Conservation (phyloP, 2,329 filamentous ascomycete genomes). For the Xylaria hypoxylon region DNA sequence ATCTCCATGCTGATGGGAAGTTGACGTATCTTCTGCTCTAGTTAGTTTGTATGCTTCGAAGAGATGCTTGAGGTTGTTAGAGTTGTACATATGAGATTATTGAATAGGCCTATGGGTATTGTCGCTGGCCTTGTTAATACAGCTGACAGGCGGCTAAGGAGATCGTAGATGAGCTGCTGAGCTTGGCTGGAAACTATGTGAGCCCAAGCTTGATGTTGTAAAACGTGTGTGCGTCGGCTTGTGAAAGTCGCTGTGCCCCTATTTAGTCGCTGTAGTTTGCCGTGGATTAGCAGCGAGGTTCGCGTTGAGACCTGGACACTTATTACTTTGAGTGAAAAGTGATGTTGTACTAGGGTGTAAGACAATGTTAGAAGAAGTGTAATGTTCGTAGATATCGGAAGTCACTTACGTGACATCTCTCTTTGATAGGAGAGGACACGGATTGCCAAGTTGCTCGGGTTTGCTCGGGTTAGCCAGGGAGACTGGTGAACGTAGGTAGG, state of each 20-base stretch:
- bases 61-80: neutral
- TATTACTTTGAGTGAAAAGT: neutral
- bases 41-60: too few relatives aligned
- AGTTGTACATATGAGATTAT: neutral
- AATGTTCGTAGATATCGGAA: neutral
- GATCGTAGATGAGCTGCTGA: conserved; percentile 27
- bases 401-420: neutral
- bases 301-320: neutral
- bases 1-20: too few relatives aligned
- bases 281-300: neutral
- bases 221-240: neutral
- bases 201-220: conserved; percentile 18
- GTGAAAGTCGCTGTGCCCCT: neutral
- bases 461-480: neutral
- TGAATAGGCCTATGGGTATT: conserved; percentile 29
- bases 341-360: neutral
- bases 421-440: too few relatives aligned
- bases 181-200: conserved; percentile 20
- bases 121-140: conserved; percentile 31
- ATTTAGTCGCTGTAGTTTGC: neutral
- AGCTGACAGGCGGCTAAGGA: conserved; percentile 32
- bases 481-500: neutral
- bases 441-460: neutral
- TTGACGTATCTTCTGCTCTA: too few relatives aligned
- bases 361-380: neutral